Evolutionary conservation across 192 early-diverging fungal species (phyloP).

Genomic region (Umbelopsis ramanniana): DNA sequence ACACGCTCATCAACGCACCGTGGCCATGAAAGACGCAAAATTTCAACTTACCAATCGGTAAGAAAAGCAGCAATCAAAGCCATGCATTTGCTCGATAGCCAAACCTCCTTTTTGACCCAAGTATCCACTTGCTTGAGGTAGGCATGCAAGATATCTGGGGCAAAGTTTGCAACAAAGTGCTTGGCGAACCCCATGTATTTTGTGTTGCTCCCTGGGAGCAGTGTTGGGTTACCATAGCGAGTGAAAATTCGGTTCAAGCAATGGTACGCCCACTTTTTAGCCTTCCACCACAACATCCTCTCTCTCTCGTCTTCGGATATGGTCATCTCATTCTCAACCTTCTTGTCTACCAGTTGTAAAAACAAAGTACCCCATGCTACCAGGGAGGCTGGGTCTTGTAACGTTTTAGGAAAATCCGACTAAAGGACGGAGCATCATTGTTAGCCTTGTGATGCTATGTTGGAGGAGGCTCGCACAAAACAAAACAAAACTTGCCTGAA

Average conservation of each 20-base stretch:
- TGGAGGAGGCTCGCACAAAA: no score
- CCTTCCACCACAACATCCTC: constrained; percentile 85
- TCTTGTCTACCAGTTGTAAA: constrained; percentile 75
- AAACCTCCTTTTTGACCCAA: constrained; percentile 69
- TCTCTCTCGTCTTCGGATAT: constrained; percentile 71
- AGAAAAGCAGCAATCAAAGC: constrained; percentile 77
- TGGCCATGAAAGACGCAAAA: background rate
- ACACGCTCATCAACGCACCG: background rate
- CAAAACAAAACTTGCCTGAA: constrained; percentile 48
- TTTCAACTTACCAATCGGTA: constrained; percentile 70
- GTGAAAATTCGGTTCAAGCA: no score
- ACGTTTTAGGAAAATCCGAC: constrained; percentile 54
- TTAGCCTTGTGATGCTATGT: no score
- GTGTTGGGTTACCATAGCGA: no score
- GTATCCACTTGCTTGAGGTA: constrained; percentile 87
- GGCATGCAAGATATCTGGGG: constrained; percentile 82
- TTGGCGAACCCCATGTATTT: constrained; percentile 72
- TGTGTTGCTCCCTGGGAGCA: constrained; percentile 53
- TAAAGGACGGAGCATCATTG: background rate
- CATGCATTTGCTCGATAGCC: constrained; percentile 73
- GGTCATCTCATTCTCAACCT: constrained; percentile 50
- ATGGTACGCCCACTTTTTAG: no score
- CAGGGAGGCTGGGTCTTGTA: constrained; percentile 73
- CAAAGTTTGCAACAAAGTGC: constrained; percentile 85
- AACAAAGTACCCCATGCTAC: constrained; percentile 92